Conservation (phyloP, 805 yeast genomes). For the Saccharomycopsis sp. region DNA sequence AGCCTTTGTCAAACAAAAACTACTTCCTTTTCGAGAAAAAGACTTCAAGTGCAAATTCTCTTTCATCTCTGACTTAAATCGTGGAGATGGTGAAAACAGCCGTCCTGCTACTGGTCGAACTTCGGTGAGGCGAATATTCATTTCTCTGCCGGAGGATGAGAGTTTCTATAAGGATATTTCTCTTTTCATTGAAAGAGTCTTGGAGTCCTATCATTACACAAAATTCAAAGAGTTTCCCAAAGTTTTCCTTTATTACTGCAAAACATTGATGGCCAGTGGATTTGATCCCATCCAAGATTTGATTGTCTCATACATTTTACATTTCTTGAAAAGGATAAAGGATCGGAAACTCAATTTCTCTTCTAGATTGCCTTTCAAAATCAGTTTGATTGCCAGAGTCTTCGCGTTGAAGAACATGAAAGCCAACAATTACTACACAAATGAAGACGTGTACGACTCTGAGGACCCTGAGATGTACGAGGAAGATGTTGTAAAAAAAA, state of each 20-base stretch:
- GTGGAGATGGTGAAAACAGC: neutral
- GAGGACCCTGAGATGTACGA: constrained; percentile 4
- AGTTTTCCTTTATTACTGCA: constrained; percentile 15
- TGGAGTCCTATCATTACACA: constrained; percentile 2
- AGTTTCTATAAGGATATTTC: constrained; percentile 12
- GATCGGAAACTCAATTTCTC: neutral
- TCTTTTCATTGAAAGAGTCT: constrained; percentile 3
- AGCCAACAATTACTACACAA: constrained; percentile 3
- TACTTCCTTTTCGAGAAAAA: constrained; percentile 15
- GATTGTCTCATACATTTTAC: constrained; percentile 12
- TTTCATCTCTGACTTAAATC: constrained; percentile 5
- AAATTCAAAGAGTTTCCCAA: constrained; percentile 16
- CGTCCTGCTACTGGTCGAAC: neutral
- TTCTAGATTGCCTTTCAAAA: constrained; percentile 6
- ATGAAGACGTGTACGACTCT: constrained; percentile 7
- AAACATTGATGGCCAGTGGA: constrained; percentile 18
- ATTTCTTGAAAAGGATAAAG: constrained; percentile 9
- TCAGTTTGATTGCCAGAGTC: constrained; percentile 17
- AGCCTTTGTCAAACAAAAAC: neutral
- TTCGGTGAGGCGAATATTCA: constrained; percentile 6
- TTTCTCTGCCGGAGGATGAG: constrained; percentile 12
- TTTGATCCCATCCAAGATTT: constrained; percentile 18
- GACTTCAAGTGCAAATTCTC: constrained; percentile 20
- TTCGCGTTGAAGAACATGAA: constrained; percentile 16
- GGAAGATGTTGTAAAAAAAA: constrained; percentile 5